phyloP scores from a whole-genome alignment of 345 rosid genomes.

The Pistacia atlantica region DNA sequence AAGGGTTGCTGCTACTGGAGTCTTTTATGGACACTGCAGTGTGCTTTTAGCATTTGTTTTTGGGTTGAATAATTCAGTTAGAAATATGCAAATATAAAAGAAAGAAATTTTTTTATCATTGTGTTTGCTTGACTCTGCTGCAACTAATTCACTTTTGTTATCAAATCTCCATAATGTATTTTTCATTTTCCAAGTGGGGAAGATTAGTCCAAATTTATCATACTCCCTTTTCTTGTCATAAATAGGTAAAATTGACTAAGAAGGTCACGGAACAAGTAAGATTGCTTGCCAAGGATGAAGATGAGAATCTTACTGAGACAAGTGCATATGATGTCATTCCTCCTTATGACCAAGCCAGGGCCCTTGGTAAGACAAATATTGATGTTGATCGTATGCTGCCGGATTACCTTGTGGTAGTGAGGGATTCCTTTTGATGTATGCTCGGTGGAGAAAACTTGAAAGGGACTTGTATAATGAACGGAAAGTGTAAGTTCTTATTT shows the following conservation, averaged over 20 bases:
- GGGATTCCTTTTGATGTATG: slow-evolving; percentile 98
- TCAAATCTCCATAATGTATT: neutral
- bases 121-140: neutral
- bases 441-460: slow-evolving; percentile 99
- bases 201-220: neutral
- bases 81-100: neutral
- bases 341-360: slow-evolving; percentile 98
- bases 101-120: neutral
- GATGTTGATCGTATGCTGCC: slow-evolving; percentile 97
- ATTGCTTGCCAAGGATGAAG: slow-evolving; percentile 86
- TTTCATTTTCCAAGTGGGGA: slow-evolving; percentile 5
- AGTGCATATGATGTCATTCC: slow-evolving; percentile 65
- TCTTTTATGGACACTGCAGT: neutral
- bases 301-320: slow-evolving; percentile 74
- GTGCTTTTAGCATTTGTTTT: neutral
- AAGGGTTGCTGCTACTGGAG: neutral
- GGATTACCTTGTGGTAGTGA: slow-evolving; percentile 99
- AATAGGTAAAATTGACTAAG: slow-evolving; percentile 78
- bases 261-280: slow-evolving; percentile 95
- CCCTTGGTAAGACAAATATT: slow-evolving; percentile 96
- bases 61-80: neutral
- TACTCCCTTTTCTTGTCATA: neutral
- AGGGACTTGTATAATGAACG: slow-evolving; percentile 97
- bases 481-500: slow-evolving; percentile 63
- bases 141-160: neutral